phyloP scores from a whole-genome alignment of 192 early-diverging fungal genomes.

The Coemansia asiatica region DNA sequence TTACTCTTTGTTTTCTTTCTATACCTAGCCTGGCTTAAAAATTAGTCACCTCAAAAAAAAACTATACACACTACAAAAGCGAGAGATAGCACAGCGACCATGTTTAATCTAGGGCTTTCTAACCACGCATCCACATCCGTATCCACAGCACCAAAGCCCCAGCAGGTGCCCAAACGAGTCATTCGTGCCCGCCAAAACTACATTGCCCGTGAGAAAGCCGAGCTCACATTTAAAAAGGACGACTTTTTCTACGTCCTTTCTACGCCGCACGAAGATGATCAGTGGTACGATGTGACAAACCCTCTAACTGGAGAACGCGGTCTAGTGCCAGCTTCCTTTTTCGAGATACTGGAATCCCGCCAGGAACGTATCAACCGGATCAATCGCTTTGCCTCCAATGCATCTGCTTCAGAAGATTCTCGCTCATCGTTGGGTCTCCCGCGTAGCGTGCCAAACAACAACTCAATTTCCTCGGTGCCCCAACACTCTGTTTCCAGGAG shows the following conservation, averaged over 20 bases:
- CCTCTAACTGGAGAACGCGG: slow-evolving; percentile 70
- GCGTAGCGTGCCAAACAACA: slow-evolving; percentile 23
- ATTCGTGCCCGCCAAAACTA: slow-evolving; percentile 73
- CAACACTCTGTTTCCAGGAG: slow-evolving; percentile 17
- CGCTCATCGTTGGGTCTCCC: slow-evolving; percentile 34
- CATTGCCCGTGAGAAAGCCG: slow-evolving; percentile 56
- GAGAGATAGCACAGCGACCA: not conserved
- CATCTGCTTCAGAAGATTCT: slow-evolving; percentile 22
- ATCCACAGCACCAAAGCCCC: slow-evolving; percentile 23
- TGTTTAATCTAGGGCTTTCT: slow-evolving; percentile 22
- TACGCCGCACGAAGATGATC: slow-evolving; percentile 64
- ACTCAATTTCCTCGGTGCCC: not conserved
- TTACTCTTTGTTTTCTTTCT: not conserved
- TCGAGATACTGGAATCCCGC: slow-evolving; percentile 64
- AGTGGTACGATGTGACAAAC: slow-evolving; percentile 76
- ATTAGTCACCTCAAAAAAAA: not conserved
- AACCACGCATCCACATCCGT: slow-evolving; percentile 40
- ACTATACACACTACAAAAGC: not conserved
- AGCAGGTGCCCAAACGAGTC: slow-evolving; percentile 66
- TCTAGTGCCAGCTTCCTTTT: slow-evolving; percentile 68
- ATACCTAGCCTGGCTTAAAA: not conserved
- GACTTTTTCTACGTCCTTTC: slow-evolving; percentile 78
- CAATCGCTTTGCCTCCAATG: slow-evolving; percentile 47
- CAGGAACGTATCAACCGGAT: slow-evolving; percentile 53
- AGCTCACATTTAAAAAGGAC: slow-evolving; percentile 73